Evolutionary conservation across 2,329 filamentous ascomycete genomes (phyloP).

Genomic region (Aspergillus glaucus): DNA sequence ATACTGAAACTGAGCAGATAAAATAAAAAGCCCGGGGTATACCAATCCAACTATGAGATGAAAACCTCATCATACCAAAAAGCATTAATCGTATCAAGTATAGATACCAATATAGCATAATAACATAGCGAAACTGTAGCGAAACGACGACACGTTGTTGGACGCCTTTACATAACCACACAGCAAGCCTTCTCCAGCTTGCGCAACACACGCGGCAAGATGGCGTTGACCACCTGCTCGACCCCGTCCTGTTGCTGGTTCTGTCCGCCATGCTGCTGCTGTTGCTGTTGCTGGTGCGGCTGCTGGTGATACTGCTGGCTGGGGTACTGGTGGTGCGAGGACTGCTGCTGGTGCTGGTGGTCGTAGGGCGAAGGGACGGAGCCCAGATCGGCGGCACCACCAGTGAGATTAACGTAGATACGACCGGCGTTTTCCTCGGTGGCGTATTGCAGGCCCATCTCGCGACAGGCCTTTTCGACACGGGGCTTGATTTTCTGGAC

Average conservation of each 20-base stretch:
- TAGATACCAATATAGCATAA: neutral
- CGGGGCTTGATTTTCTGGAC: slow-evolving; percentile 94
- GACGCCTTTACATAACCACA: slow-evolving; percentile 58
- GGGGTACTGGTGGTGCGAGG: slow-evolving; percentile 31
- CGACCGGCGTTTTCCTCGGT: slow-evolving; percentile 86
- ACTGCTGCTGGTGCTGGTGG: slow-evolving; percentile 34
- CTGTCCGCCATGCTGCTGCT: slow-evolving; percentile 38
- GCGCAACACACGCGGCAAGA: slow-evolving; percentile 55
- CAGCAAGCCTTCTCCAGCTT: slow-evolving; percentile 66
- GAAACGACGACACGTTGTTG: neutral
- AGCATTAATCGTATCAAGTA: neutral
- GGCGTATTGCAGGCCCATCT: slow-evolving; percentile 73
- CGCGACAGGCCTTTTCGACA: slow-evolving; percentile 77
- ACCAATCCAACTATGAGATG: neutral
- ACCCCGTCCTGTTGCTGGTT: slow-evolving; percentile 52
- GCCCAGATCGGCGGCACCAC: slow-evolving; percentile 53
- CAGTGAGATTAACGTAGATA: slow-evolving; percentile 81
- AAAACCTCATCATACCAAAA: neutral
- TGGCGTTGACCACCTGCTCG: slow-evolving; percentile 55
- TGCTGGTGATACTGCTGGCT: slow-evolving; percentile 36
- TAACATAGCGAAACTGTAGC: neutral
- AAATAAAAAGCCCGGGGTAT: neutral
- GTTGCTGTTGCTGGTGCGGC: slow-evolving; percentile 34
- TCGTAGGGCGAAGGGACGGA: slow-evolving; percentile 28
- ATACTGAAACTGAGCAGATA: neutral